phyloP scores from a whole-genome alignment of 768 basidiomycete species.

The Lactarius indigo region DNA sequence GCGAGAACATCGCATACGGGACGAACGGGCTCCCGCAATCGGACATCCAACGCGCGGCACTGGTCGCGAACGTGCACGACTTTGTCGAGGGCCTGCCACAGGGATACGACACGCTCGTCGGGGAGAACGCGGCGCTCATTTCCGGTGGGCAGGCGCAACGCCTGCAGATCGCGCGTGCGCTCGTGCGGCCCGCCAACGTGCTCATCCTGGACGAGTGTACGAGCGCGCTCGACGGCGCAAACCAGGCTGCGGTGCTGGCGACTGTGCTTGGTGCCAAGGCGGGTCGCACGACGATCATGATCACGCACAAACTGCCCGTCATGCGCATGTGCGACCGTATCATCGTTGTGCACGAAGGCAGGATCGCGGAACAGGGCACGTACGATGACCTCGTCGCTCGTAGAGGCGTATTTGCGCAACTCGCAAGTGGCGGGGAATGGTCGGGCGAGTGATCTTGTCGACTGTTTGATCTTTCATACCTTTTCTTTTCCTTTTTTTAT shows the following conservation, averaged over 20 bases:
- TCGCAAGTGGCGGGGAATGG: constrained; percentile 81
- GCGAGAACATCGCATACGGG: constrained; percentile 89
- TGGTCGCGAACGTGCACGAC: constrained; percentile 78
- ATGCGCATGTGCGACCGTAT: constrained; percentile 94
- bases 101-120: constrained; percentile 84
- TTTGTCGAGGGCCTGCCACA: constrained; percentile 76
- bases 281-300: constrained; percentile 82
- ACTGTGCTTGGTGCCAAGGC: constrained; percentile 61
- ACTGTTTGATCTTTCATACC: not conserved
- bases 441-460: constrained; percentile 24
- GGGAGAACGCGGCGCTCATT: constrained; percentile 87
- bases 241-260: constrained; percentile 78
- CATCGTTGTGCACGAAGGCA: constrained; percentile 74
- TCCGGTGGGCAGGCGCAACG: constrained; percentile 96
- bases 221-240: constrained; percentile 82
- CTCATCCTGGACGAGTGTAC: constrained; percentile 95
- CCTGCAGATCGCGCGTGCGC: constrained; percentile 85
- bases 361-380: constrained; percentile 71
- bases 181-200: constrained; percentile 69
- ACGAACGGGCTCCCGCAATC: constrained; percentile 43
- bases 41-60: constrained; percentile 69
- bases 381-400: constrained; percentile 66
- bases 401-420: constrained; percentile 68
- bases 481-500: not conserved
- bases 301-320: constrained; percentile 87